phyloP scores from a whole-genome alignment of 306 rosid genomes.

The Betula pendula region DNA sequence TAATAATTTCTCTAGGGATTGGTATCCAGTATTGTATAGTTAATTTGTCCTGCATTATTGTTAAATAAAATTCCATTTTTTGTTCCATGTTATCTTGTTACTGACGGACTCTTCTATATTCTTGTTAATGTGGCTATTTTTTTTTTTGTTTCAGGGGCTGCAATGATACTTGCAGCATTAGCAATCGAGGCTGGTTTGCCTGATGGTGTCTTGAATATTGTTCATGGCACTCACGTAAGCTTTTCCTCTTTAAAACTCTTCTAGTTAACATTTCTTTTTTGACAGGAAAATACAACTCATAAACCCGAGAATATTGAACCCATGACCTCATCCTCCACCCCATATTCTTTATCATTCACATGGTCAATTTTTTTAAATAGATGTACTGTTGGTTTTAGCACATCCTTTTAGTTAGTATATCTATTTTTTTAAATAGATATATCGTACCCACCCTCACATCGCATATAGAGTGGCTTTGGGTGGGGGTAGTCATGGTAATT shows the following conservation, averaged over 20 bases:
- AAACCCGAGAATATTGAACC: not conserved
- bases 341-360: not conserved
- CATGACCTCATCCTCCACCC: not conserved
- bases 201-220: constrained; percentile 69
- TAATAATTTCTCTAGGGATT: not conserved
- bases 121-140: constrained; percentile 6
- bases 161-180: constrained; percentile 63
- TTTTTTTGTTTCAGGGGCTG: constrained; percentile 53
- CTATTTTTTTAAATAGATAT: no score
- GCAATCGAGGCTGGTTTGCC: constrained; percentile 82
- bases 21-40: not conserved
- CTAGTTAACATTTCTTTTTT: not conserved
- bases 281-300: not conserved
- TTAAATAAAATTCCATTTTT: not conserved
- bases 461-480: not conserved
- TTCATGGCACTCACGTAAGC: constrained; percentile 70
- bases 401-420: not conserved
- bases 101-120: constrained; percentile 1
- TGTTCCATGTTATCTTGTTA: not conserved
- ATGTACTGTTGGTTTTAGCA: not conserved
- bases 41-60: not conserved
- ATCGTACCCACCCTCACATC: not conserved
- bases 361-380: not conserved
- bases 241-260: constrained; percentile 11
- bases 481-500: not conserved